Percentiles rank a stretch among this genome's conserved stretches.
Conservation (phyloP, 371 early-diverging fungal species). For the Smittium mucronatum region DNA sequence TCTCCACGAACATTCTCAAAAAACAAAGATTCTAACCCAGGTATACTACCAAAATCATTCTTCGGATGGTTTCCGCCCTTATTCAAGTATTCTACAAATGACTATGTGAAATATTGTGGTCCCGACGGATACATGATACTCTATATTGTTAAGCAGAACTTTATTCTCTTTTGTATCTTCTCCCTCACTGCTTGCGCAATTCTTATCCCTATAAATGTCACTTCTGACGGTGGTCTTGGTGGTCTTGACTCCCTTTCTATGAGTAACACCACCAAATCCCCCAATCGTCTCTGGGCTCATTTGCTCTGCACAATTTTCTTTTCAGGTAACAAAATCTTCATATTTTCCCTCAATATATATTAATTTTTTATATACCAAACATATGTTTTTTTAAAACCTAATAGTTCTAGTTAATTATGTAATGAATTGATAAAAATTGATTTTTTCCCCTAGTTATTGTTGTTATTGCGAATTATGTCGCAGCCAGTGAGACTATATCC, state of each 20-base stretch:
- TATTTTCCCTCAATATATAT: not conserved
- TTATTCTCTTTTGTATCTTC: constrained; percentile 4
- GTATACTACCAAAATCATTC: not conserved
- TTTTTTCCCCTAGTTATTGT: not conserved
- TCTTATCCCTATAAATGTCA: constrained; percentile 11
- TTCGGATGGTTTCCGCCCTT: constrained; percentile 13
- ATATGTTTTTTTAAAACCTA: too few relatives aligned
- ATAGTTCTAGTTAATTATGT: not conserved
- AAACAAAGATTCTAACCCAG: not conserved
- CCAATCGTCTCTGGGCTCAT: constrained; percentile 12
- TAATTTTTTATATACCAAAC: too few relatives aligned
- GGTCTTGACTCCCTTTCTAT: constrained; percentile 10
- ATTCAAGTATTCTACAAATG: constrained; percentile 6
- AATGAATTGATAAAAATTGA: not conserved
- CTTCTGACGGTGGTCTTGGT: not conserved
- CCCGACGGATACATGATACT: constrained; percentile 12
- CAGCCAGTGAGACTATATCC: not conserved
- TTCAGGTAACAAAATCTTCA: not conserved
- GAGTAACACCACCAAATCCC: not conserved
- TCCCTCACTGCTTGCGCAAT: constrained; percentile 1
- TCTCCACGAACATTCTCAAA: constrained; percentile 1
- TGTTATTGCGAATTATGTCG: not conserved
- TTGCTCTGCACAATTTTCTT: constrained; percentile 8
- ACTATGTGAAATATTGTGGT: constrained; percentile 7
- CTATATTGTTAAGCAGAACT: constrained; percentile 6